These are phyloP conservation scores for Sporopachydermia lactativora DNA, from an alignment of 805 yeast species.

Conservation along the genomic window DNA sequence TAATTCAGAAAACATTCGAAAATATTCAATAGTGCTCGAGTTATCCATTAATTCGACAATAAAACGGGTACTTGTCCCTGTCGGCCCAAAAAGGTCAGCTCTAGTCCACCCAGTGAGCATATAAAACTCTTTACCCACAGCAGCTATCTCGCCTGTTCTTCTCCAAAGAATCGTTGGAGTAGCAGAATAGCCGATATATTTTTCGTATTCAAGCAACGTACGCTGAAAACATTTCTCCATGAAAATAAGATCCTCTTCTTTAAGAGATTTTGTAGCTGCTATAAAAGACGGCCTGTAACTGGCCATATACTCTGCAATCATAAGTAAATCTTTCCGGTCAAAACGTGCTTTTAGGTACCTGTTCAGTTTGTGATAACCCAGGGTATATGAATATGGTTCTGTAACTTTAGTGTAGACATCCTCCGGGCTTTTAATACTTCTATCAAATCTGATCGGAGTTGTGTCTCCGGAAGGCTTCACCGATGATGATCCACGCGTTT, in stretches of 20 bases:
- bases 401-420: constrained; percentile 29
- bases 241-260: constrained; percentile 54
- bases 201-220: constrained; percentile 42
- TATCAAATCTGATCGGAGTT: constrained; percentile 4
- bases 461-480: constrained; percentile 6
- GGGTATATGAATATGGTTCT: constrained; percentile 41
- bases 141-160: constrained; percentile 74
- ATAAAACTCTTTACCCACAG: constrained; percentile 61
- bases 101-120: constrained; percentile 51
- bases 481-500: constrained; percentile 3
- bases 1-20: constrained; percentile 52
- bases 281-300: constrained; percentile 55
- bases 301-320: constrained; percentile 29
- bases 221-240: constrained; percentile 46
- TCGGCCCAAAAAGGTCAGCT: constrained; percentile 32
- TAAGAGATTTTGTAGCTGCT: constrained; percentile 58
- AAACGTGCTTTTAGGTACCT: constrained; percentile 39
- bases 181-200: constrained; percentile 37
- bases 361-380: constrained; percentile 46
- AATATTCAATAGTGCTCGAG: constrained; percentile 56
- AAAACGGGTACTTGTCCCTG: constrained; percentile 36
- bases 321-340: constrained; percentile 20
- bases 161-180: constrained; percentile 80
- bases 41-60: constrained; percentile 79
- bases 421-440: constrained; percentile 27